A percentile compares a stretch with the other conserved stretches of the same genome.
These are phyloP conservation scores for Aspergillus ellipticus DNA, from an alignment of 495 filamentous ascomycete species.

Conservation along the genomic window DNA sequence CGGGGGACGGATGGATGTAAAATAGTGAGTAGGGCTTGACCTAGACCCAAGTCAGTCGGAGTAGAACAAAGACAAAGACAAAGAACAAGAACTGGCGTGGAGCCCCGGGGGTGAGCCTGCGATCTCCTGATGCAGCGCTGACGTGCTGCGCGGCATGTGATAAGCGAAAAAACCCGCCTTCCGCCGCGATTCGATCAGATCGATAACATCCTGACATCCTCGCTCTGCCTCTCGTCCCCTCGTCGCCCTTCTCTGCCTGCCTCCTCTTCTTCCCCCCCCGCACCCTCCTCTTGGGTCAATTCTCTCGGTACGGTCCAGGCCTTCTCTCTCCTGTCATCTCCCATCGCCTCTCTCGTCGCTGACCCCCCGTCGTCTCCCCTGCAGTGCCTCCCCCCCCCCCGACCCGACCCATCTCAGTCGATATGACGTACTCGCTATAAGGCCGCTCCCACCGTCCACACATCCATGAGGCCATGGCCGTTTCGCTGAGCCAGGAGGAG, in stretches of 20 bases:
- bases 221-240: conserved; percentile 1
- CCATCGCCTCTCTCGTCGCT: not conserved
- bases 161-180: conserved; percentile 15
- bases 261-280: not conserved
- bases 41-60: no score
- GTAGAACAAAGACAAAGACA: no score
- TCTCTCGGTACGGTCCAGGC: not conserved
- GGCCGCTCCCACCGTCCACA: conserved; percentile 4
- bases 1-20: no score
- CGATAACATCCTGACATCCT: conserved; percentile 22
- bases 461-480: conserved; percentile 41
- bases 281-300: not conserved
- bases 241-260: not conserved
- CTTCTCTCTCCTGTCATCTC: not conserved
- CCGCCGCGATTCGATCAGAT: conserved; percentile 6
- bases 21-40: no score
- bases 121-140: conserved; percentile 2
- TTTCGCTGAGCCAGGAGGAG: conserved; percentile 36
- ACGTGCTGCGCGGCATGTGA: conserved; percentile 12
- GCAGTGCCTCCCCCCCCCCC: conserved; percentile 1
- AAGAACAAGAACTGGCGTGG: no score
- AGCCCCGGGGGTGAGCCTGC: no score
- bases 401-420: conserved; percentile 10
- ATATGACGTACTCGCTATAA: conserved; percentile 36
- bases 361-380: not conserved